These are phyloP conservation scores for Osmanthus fragrans DNA, from an alignment of 257 asterid genomes.

Conservation along the genomic window DNA sequence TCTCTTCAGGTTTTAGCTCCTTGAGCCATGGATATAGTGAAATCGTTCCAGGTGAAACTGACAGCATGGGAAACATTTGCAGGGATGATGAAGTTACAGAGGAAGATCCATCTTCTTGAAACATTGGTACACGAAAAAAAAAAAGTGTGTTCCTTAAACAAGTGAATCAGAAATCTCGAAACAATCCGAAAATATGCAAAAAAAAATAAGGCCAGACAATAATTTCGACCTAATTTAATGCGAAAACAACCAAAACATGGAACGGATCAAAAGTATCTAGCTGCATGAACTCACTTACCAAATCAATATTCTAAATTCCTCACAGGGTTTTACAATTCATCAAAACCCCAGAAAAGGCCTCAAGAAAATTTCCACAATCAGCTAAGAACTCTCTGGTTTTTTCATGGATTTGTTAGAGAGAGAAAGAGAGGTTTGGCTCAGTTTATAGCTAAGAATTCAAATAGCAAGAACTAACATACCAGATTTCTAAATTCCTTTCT, in stretches of 20 bases:
- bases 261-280: not conserved
- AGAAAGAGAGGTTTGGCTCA: no score
- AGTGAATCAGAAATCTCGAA: not conserved
- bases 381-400: not conserved
- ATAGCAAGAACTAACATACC: conserved; percentile 28
- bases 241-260: not conserved
- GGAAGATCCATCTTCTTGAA: conserved; percentile 50
- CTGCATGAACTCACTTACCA: conserved; percentile 1
- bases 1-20: conserved; percentile 51
- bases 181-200: not conserved
- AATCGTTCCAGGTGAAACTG: conserved; percentile 31
- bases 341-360: not conserved
- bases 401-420: not conserved
- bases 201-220: not conserved
- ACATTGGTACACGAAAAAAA: conserved; percentile 26
- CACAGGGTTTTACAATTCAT: not conserved
- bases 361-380: not conserved
- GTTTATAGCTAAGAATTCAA: not conserved
- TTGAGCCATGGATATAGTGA: conserved; percentile 45
- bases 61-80: conserved; percentile 34
- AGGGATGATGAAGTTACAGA: conserved; percentile 44
- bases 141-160: not conserved
- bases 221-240: not conserved
- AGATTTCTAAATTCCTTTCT: not conserved
- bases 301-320: not conserved